Evolutionary conservation across 2,329 filamentous ascomycete species (phyloP).

Genomic region (Cryphonectria naterciae): DNA sequence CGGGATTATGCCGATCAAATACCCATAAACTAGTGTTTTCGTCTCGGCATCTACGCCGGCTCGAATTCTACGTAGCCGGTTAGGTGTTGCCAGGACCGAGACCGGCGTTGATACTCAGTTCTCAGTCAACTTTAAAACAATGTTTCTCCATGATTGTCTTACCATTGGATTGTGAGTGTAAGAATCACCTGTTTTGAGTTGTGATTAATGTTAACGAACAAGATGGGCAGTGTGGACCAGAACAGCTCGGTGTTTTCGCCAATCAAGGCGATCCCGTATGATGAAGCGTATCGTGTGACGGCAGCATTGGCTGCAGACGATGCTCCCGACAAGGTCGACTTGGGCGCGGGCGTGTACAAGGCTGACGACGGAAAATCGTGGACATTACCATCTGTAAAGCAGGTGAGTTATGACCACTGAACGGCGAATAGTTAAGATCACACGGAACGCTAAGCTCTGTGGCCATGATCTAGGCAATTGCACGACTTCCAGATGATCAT

Average conservation of each 20-base stretch:
- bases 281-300: slow-evolving; percentile 19
- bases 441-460: neutral
- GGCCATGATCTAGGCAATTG: slow-evolving; percentile 18
- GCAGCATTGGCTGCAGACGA: slow-evolving; percentile 30
- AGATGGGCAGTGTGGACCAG: slow-evolving; percentile 1
- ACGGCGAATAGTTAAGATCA: neutral
- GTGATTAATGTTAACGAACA: neutral
- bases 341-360: slow-evolving; percentile 46
- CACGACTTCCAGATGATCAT: slow-evolving; percentile 28
- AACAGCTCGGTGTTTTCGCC: slow-evolving; percentile 19
- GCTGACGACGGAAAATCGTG: slow-evolving; percentile 43
- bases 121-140: neutral
- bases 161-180: neutral
- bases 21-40: neutral
- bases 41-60: neutral
- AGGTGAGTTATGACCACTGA: slow-evolving; percentile 31
- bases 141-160: neutral
- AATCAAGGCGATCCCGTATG: slow-evolving; percentile 18
- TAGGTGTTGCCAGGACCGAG: neutral
- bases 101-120: neutral
- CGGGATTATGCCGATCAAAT: neutral
- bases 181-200: neutral
- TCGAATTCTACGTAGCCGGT: neutral
- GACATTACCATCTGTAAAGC: slow-evolving; percentile 42
- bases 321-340: slow-evolving; percentile 41